Percentiles rank a stretch among this genome's conserved stretches.
Evolutionary conservation across 2,329 filamentous ascomycete genomes (phyloP).

Genomic region (Stachybotrys echinatus): DNA sequence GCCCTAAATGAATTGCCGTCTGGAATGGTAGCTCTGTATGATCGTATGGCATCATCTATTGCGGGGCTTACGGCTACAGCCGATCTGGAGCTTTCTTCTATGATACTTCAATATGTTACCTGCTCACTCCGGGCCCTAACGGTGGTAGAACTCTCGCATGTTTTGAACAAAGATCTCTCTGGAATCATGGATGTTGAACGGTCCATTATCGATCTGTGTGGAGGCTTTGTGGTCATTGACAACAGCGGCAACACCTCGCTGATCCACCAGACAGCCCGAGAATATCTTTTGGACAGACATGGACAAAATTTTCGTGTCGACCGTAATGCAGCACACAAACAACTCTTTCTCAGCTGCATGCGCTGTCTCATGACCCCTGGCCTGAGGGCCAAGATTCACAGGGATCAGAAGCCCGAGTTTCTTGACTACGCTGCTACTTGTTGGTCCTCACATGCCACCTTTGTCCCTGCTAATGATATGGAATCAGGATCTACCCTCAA

Average conservation of each 20-base stretch:
- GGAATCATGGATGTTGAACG: conserved; percentile 17
- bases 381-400: conserved; percentile 7
- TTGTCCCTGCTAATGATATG: too few relatives aligned
- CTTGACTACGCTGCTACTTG: conserved; percentile 15
- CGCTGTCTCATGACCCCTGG: conserved; percentile 8
- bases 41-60: conserved; percentile 22
- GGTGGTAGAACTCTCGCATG: conserved; percentile 15
- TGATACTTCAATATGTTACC: conserved; percentile 16
- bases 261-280: conserved; percentile 28
- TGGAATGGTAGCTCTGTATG: conserved; percentile 25
- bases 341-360: conserved; percentile 16
- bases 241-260: conserved; percentile 16
- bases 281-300: conserved; percentile 18
- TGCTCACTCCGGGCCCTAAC: conserved; percentile 16
- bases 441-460: not conserved
- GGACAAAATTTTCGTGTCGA: conserved; percentile 10
- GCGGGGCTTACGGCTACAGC: conserved; percentile 1
- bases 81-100: conserved; percentile 9
- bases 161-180: conserved; percentile 9
- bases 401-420: conserved; percentile 6
- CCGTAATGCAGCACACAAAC: conserved; percentile 7
- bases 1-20: conserved; percentile 19
- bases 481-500: not conserved
- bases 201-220: conserved; percentile 21
- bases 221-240: conserved; percentile 24